phyloP scores from a whole-genome alignment of 2,329 filamentous ascomycete species.

The Colletotrichum salicis region DNA sequence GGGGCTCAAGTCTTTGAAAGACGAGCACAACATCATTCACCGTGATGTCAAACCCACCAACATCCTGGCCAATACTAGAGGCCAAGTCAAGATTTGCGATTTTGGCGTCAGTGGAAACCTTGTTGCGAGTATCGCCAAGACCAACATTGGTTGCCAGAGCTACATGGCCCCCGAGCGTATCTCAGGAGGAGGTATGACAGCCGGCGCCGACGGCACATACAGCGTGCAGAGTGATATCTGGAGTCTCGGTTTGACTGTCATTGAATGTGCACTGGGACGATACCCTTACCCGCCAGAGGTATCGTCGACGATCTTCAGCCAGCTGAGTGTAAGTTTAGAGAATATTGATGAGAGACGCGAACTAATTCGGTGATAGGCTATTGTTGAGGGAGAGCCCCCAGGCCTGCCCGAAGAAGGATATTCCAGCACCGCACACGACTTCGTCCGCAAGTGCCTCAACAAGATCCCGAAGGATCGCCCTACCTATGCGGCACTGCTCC shows the following conservation, averaged over 20 bases:
- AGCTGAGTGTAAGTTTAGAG: constrained; percentile 81
- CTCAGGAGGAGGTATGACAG: constrained; percentile 82
- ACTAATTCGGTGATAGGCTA: constrained; percentile 72
- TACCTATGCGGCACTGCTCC: constrained; percentile 89
- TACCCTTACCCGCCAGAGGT: constrained; percentile 98
- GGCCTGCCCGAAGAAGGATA: constrained; percentile 83
- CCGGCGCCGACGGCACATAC: constrained; percentile 85
- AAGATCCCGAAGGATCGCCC: constrained; percentile 93
- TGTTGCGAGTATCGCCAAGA: constrained; percentile 97
- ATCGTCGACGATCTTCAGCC: constrained; percentile 98
- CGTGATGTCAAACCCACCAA: constrained; percentile 99
- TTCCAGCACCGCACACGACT: constrained; percentile 82
- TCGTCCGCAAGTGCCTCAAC: constrained; percentile 89
- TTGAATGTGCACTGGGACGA: constrained; percentile 92
- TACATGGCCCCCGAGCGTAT: constrained; percentile 99
- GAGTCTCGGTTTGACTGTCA: constrained; percentile 93
- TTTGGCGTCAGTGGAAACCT: constrained; percentile 97
- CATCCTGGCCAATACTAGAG: constrained; percentile 88
- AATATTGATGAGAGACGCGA: neutral
- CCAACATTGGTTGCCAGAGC: constrained; percentile 98
- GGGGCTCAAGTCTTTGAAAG: constrained; percentile 92
- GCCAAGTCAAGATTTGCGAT: constrained; percentile 97
- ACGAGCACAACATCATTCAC: constrained; percentile 99
- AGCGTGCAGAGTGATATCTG: constrained; percentile 98
- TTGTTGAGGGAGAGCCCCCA: constrained; percentile 96